Conservation (phyloP, 2,329 filamentous ascomycete genomes). For the Metarhizium guizhouense region DNA sequence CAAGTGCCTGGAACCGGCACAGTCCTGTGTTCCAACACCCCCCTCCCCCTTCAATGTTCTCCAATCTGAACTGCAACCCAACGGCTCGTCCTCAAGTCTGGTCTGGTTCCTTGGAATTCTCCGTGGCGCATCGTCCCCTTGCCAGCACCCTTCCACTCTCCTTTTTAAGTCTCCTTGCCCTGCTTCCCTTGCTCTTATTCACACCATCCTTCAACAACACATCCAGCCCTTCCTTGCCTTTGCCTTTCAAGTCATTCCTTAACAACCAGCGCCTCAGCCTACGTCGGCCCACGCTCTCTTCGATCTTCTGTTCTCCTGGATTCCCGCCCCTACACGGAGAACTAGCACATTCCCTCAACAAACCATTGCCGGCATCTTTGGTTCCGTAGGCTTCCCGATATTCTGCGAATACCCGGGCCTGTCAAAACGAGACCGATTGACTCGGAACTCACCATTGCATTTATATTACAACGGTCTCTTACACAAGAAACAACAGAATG, state of each 20-base stretch:
- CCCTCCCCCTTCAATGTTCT: no score
- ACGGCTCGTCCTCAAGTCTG: no score
- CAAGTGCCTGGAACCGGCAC: no score
- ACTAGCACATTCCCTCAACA: constrained; percentile 7
- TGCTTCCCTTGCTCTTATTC: neutral
- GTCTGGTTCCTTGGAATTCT: no score
- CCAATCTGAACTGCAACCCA: no score
- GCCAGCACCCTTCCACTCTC: neutral
- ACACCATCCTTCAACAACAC: constrained; percentile 5
- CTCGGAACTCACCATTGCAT: constrained; percentile 1
- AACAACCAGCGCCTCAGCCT: constrained; percentile 4
- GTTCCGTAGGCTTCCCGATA: constrained; percentile 1
- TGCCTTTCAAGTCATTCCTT: constrained; percentile 15
- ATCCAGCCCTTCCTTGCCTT: constrained; percentile 11
- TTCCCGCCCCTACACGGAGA: neutral
- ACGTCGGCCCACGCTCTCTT: constrained; percentile 10
- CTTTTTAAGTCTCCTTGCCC: neutral
- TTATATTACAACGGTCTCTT: neutral
- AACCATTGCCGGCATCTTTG: neutral
- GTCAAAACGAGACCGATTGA: constrained; percentile 2
- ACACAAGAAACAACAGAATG: constrained; percentile 19
- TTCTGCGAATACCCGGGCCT: constrained; percentile 10
- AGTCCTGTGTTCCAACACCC: no score
- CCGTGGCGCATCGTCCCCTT: no score
- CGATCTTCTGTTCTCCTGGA: neutral